phyloP scores from a whole-genome alignment of 768 basidiomycete genomes.

The Pleurotus giganteus region DNA sequence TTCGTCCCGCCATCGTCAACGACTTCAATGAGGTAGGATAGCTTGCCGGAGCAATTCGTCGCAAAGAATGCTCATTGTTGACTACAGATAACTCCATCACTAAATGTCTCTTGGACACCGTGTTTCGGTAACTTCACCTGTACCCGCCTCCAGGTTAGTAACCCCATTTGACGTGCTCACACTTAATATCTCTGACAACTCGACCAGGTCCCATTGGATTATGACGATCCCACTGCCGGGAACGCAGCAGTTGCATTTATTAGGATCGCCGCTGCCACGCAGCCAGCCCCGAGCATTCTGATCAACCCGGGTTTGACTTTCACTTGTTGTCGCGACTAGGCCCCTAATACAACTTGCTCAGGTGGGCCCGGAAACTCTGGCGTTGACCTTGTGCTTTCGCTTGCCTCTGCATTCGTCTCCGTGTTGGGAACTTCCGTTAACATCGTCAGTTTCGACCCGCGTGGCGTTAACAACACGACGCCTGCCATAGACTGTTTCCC shows the following conservation, averaged over 20 bases:
- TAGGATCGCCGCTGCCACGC: slow-evolving; percentile 28
- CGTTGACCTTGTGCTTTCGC: slow-evolving; percentile 22
- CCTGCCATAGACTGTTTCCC: background rate
- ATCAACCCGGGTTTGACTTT: background rate
- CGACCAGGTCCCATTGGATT: slow-evolving; percentile 43
- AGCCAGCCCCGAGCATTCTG: background rate
- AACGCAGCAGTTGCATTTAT: slow-evolving; percentile 40
- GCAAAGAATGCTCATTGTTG: no score
- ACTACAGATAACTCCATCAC: background rate
- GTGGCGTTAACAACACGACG: slow-evolving; percentile 25
- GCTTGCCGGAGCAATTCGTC: no score
- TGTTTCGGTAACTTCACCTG: background rate
- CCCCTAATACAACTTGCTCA: slow-evolving; percentile 37
- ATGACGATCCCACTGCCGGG: slow-evolving; percentile 34
- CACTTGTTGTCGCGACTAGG: background rate
- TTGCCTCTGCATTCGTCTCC: slow-evolving; percentile 22
- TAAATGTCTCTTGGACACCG: background rate
- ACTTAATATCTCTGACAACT: background rate
- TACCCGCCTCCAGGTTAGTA: background rate
- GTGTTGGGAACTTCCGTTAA: slow-evolving; percentile 44
- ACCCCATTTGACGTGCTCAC: background rate
- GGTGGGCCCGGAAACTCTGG: slow-evolving; percentile 48
- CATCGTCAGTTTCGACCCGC: slow-evolving; percentile 44
- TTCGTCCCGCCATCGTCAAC: no score
- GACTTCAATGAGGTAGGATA: no score